Percentiles rank a stretch among this genome's conserved stretches.
Conservation (phyloP, 257 asterid genomes). For the Linaria vulgaris region DNA sequence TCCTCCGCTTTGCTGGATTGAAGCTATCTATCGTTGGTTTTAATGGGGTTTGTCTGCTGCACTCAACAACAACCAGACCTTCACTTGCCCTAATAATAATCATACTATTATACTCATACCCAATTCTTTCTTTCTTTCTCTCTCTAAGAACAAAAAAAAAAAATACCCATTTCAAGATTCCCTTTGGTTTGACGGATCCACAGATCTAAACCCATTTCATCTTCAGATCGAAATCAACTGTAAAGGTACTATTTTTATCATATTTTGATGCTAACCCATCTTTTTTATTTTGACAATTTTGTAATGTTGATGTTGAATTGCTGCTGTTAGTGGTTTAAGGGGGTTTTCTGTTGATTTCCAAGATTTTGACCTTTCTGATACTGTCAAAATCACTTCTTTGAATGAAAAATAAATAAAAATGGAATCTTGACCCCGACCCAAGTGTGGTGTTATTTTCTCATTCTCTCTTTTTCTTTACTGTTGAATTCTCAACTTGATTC, state of each 20-base stretch:
- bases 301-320: constrained; percentile 11
- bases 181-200: constrained; percentile 55
- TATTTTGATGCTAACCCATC: constrained; percentile 1
- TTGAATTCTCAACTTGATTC: constrained; percentile 19
- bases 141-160: constrained; percentile 19
- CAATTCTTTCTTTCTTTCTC: constrained; percentile 19
- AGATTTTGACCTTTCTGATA: constrained; percentile 53
- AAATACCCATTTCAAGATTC: constrained; percentile 26
- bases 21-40: constrained; percentile 77
- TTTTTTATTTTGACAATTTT: background rate
- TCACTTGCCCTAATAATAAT: constrained; percentile 41
- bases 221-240: constrained; percentile 57
- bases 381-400: constrained; percentile 35
- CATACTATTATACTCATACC: constrained; percentile 13
- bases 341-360: constrained; percentile 35
- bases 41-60: constrained; percentile 81
- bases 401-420: constrained; percentile 22
- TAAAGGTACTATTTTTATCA: constrained; percentile 39
- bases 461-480: constrained; percentile 21
- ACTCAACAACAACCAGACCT: no score
- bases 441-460: background rate
- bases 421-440: constrained; percentile 29
- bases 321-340: constrained; percentile 27
- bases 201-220: constrained; percentile 59
- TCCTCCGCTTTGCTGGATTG: constrained; percentile 74